phyloP scores from a whole-genome alignment of 2,329 filamentous ascomycete species.

The Monosporascus cannonballus region DNA sequence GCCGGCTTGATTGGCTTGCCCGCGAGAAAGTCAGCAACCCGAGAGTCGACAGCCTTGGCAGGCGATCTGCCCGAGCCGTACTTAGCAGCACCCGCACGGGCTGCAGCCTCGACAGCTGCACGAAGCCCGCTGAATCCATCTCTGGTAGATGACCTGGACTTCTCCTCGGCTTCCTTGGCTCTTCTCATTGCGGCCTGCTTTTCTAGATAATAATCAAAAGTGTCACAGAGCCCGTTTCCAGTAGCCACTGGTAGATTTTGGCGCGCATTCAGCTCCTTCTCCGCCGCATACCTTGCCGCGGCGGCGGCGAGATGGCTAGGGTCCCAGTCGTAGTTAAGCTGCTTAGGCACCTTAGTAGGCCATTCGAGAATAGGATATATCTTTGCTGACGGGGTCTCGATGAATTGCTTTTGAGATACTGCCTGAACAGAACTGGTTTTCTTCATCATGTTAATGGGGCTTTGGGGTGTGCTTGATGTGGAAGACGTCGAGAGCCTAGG shows the following conservation, averaged over 20 bases:
- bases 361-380: neutral
- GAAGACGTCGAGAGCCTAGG: neutral
- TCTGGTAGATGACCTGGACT: neutral
- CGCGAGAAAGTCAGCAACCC: slow-evolving; percentile 1
- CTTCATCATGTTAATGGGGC: neutral
- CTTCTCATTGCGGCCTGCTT: neutral
- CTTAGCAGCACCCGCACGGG: slow-evolving; percentile 1
- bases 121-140: neutral
- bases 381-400: neutral
- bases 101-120: slow-evolving; percentile 2
- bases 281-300: neutral
- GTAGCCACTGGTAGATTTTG: neutral
- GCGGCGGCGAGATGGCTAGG: neutral
- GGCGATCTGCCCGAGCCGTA: neutral
- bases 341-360: slow-evolving; percentile 1
- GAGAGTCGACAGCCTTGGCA: neutral
- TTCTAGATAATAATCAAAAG: neutral
- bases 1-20: neutral
- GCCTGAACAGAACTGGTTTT: too few species aligned
- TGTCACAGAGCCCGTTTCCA: neutral
- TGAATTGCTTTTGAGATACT: neutral
- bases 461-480: neutral
- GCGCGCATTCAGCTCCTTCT: neutral
- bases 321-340: slow-evolving; percentile 1
- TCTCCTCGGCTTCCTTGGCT: neutral